A percentile compares a stretch with the other conserved stretches of the same genome.
Conservation (phyloP, 2,329 filamentous ascomycete genomes). For the Scedosporium dehoogii region DNA sequence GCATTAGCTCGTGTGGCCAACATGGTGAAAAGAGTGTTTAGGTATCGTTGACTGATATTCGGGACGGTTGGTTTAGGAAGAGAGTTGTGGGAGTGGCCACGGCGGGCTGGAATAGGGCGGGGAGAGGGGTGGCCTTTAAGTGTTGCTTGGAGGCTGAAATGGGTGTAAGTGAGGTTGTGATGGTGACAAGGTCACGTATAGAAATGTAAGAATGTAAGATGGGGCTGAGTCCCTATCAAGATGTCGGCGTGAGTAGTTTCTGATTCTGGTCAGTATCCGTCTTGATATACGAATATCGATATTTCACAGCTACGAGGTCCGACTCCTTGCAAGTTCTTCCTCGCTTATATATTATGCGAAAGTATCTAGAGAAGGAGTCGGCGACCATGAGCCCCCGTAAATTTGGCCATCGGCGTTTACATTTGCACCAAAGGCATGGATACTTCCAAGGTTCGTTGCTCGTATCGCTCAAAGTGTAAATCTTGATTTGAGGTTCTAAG, state of each 20-base stretch:
- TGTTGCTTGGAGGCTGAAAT: background rate
- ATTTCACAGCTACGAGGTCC: background rate
- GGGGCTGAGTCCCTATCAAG: background rate
- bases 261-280: background rate
- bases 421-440: background rate
- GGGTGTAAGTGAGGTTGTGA: background rate
- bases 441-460: background rate
- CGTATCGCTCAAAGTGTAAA: background rate
- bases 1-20: conserved; percentile 4
- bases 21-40: conserved; percentile 3
- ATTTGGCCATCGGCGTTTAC: background rate
- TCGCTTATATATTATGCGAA: background rate
- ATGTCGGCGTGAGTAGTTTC: background rate
- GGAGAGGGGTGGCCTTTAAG: background rate
- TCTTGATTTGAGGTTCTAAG: background rate
- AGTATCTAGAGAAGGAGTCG: background rate
- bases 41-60: background rate
- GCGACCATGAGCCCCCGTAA: background rate
- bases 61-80: background rate
- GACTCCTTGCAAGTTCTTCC: background rate
- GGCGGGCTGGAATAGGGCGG: background rate
- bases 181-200: background rate
- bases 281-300: background rate
- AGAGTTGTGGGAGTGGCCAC: background rate
- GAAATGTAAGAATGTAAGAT: background rate